These are phyloP conservation scores for Arxiozyma telluris DNA, from an alignment of 1,139 yeast species.

Conservation along the genomic window DNA sequence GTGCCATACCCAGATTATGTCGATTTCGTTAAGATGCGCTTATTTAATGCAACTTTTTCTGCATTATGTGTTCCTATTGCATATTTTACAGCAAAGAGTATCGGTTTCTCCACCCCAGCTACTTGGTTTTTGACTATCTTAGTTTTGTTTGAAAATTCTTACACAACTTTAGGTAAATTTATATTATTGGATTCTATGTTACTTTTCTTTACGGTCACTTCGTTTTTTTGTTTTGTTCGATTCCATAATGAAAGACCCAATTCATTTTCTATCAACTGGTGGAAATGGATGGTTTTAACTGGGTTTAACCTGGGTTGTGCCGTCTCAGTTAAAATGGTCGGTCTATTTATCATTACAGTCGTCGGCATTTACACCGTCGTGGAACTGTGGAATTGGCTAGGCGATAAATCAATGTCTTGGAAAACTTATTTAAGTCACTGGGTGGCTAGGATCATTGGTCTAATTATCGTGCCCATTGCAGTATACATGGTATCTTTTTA, in stretches of 20 bases:
- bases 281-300: conserved; percentile 82
- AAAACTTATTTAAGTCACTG: conserved; percentile 49
- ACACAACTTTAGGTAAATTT: conserved; percentile 83
- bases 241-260: conserved; percentile 64
- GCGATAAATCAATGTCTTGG: conserved; percentile 47
- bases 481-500: conserved; percentile 62
- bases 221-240: conserved; percentile 66
- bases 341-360: conserved; percentile 62
- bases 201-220: conserved; percentile 79
- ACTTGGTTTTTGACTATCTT: conserved; percentile 84
- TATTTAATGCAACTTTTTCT: conserved; percentile 86
- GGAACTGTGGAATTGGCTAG: conserved; percentile 63
- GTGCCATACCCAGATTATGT: conserved; percentile 74
- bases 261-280: conserved; percentile 77
- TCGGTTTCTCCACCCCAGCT: conserved; percentile 71
- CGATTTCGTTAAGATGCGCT: conserved; percentile 84
- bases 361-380: conserved; percentile 70
- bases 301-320: conserved; percentile 70
- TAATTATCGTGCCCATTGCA: conserved; percentile 52
- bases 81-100: conserved; percentile 79
- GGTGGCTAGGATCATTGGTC: conserved; percentile 51
- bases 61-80: conserved; percentile 90
- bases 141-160: conserved; percentile 80
- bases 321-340: conserved; percentile 82
- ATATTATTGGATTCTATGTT: conserved; percentile 95